Evolutionary conservation across 2,329 filamentous ascomycete species (phyloP), one percentile per base, ranked within the genome.

Genomic region (Fusarium nodosum): DNA sequence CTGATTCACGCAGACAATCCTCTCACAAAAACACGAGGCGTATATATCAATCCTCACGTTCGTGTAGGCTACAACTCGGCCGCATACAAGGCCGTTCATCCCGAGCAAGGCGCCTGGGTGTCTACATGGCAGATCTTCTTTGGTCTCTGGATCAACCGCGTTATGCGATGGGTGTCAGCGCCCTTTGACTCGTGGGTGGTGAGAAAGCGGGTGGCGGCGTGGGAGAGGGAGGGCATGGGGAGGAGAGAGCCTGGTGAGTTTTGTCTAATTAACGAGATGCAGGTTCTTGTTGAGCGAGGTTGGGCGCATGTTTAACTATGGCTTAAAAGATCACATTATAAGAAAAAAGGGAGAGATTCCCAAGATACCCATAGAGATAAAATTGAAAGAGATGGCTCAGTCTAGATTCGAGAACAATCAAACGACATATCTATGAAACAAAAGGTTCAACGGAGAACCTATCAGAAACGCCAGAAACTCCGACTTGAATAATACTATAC

Each of bases 1-100:
- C 85, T 94, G 54, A 88, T 93, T 56, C 91, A 93, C 75, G 87
- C 88, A 4, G 91, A 93, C 73, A 93, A 93, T 71, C 87, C 86
- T 2, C 79, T 89, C 7, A 84, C 84, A 7, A 74, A 74, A 58
- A 77, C 77, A 8, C 69, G 78, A 56, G 88, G 91, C 51, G 87
- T 93, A 8, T 93, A 84, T 76, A 75, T 93, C 39, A 93, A 93
- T 75, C 90, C 91, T 3, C 84, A 85, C 15, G 90, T 93, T 13
- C 83, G 90, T 11, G 91, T 93, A 7, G 89, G 85, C 3, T 93
- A 93, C 74, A 87, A 82, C 66, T 76, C 78, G 4, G 62, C 77
- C 0, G 87, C 87, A 2, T 90, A 90, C 73, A 76, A 81, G 13
- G 77, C 79, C 18, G 84, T 87, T 5, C 83, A 86, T 48, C 78